These are phyloP conservation scores for Pisolithus albus DNA, from an alignment of 768 basidiomycete genomes.

Conservation along the genomic window DNA sequence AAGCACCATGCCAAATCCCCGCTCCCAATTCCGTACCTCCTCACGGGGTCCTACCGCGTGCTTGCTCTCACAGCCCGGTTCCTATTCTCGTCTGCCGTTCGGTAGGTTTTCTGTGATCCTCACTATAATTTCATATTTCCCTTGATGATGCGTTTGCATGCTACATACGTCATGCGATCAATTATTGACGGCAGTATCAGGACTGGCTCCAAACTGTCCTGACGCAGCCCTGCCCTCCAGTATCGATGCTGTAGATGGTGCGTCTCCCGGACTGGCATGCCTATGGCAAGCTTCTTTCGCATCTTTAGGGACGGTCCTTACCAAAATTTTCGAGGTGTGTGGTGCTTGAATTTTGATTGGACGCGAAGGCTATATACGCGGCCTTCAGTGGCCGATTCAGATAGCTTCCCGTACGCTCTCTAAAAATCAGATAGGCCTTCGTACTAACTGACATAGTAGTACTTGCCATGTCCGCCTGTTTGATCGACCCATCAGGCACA, in stretches of 20 bases:
- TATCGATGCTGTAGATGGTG: not conserved
- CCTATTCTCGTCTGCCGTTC: not conserved
- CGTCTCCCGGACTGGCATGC: not conserved
- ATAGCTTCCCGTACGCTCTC: not conserved
- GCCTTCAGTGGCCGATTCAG: not conserved
- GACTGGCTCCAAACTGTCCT: not conserved
- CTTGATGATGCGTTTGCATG: not conserved
- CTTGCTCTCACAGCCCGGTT: not conserved
- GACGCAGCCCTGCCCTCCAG: not conserved
- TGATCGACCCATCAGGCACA: not conserved
- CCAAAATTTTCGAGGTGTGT: not conserved
- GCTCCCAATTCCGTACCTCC: not conserved
- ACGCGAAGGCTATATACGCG: not conserved
- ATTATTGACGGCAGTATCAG: not conserved
- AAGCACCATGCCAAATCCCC: not conserved
- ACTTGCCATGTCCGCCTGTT: not conserved
- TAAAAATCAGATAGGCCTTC: not conserved
- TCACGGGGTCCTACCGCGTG: constrained; percentile 1
- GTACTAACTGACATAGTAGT: not conserved
- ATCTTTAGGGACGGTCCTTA: not conserved
- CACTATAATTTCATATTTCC: not conserved
- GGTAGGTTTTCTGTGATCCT: not conserved
- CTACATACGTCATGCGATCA: not conserved
- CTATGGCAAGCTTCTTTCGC: not conserved
- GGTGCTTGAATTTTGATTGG: not conserved